Percentiles rank a stretch among this genome's conserved stretches.
These are phyloP conservation scores for Quercus variabilis DNA, from an alignment of 306 rosid genomes.

Conservation along the genomic window DNA sequence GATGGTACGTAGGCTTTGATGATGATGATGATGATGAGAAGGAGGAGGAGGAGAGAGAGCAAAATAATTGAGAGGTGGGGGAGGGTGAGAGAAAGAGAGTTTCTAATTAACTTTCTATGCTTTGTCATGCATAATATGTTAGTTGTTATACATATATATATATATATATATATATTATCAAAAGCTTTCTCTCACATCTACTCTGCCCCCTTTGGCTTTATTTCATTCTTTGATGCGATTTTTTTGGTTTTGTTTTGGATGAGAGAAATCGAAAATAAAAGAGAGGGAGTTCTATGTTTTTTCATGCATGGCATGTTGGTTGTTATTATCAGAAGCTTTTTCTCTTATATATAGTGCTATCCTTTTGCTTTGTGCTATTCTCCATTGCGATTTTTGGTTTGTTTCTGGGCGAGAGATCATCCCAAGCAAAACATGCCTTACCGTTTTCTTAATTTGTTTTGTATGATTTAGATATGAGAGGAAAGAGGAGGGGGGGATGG, in stretches of 20 bases:
- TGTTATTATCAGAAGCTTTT: not conserved
- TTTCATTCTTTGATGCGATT: too few relatives aligned
- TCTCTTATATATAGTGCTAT: not conserved
- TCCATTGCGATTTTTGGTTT: not conserved
- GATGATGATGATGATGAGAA: too few relatives aligned
- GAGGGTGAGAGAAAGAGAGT: not conserved
- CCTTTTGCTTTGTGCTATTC: not conserved
- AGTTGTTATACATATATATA: not conserved
- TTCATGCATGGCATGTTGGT: not conserved
- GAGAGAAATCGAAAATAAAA: too few relatives aligned
- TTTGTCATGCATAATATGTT: not conserved
- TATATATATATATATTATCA: not conserved
- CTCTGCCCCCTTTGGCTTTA: too few relatives aligned
- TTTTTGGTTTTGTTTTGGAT: too few relatives aligned
- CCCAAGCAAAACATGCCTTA: too few relatives aligned
- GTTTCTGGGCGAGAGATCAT: not conserved
- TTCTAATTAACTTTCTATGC: not conserved
- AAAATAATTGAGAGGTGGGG: not conserved
- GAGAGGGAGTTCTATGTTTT: not conserved
- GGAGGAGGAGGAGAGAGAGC: not conserved
- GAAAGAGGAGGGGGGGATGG: too few relatives aligned
- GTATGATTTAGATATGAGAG: too few relatives aligned
- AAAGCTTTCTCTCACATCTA: not conserved
- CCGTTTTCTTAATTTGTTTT: too few relatives aligned
- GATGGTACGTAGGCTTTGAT: conserved; percentile 22